These are phyloP conservation scores for Parascedosporium putredinis DNA, from an alignment of 2,329 filamentous ascomycete species.

Conservation along the genomic window DNA sequence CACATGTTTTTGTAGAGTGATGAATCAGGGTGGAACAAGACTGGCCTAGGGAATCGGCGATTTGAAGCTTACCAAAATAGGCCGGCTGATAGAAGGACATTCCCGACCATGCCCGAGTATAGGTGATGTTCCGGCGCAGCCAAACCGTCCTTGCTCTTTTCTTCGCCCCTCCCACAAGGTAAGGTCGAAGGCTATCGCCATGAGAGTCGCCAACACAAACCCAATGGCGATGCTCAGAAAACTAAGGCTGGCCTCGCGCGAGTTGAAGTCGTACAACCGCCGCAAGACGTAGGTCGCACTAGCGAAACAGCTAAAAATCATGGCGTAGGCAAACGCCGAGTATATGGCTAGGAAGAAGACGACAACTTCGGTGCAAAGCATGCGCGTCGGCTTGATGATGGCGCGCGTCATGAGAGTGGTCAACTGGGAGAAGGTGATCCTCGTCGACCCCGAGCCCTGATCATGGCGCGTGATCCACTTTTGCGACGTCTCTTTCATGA, in stretches of 20 bases:
- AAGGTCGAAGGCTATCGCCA: constrained; percentile 10
- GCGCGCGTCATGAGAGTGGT: constrained; percentile 1
- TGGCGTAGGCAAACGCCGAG: constrained; percentile 41
- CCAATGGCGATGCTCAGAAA: constrained; percentile 13
- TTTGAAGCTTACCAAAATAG: constrained; percentile 13
- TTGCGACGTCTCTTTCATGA: constrained; percentile 11
- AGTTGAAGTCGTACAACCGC: constrained; percentile 11
- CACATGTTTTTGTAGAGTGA: too few species aligned
- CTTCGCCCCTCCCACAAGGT: background rate
- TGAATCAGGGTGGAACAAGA: too few species aligned
- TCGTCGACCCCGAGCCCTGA: constrained; percentile 2
- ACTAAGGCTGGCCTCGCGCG: constrained; percentile 10
- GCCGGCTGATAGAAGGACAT: constrained; percentile 10
- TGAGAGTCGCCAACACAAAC: constrained; percentile 9
- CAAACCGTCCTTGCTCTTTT: background rate
- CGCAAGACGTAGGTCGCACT: constrained; percentile 12
- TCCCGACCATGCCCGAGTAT: constrained; percentile 13
- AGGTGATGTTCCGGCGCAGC: constrained; percentile 12
- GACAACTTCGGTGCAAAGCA: constrained; percentile 32
- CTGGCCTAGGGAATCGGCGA: too few species aligned
- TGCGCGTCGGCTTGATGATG: constrained; percentile 11
- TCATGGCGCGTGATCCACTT: constrained; percentile 10
- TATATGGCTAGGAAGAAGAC: constrained; percentile 63
- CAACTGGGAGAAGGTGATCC: background rate
- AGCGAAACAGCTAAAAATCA: constrained; percentile 45